Evolutionary conservation across 2,329 filamentous ascomycete genomes (phyloP).

Genomic region (Chaetothyriales sp.): DNA sequence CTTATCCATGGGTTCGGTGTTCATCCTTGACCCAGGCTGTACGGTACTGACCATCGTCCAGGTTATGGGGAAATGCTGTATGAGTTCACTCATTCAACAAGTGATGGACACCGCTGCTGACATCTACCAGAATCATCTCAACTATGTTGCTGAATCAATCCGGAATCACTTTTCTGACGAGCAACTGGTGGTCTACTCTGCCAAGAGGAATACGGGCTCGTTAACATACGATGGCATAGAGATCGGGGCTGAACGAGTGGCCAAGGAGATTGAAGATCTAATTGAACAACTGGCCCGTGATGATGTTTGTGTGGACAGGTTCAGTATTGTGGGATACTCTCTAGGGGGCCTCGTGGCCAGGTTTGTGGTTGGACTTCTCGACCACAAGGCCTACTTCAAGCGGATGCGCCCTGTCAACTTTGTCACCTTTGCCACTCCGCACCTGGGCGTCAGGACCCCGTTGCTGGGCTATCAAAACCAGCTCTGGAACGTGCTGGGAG

Average conservation of each 20-base stretch:
- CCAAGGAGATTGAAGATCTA: slow-evolving; percentile 46
- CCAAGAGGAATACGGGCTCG: slow-evolving; percentile 40
- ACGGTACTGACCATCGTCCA: slow-evolving; percentile 17
- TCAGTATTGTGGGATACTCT: slow-evolving; percentile 82
- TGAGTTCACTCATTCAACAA: background rate
- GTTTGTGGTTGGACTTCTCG: slow-evolving; percentile 71
- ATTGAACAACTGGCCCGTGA: slow-evolving; percentile 38
- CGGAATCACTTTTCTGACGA: slow-evolving; percentile 35
- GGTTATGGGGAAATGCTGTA: slow-evolving; percentile 41
- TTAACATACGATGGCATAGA: slow-evolving; percentile 54
- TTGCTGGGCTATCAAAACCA: slow-evolving; percentile 49
- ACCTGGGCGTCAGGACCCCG: slow-evolving; percentile 60
- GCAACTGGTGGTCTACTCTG: slow-evolving; percentile 39
- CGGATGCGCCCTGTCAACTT: slow-evolving; percentile 79
- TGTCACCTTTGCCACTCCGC: slow-evolving; percentile 76
- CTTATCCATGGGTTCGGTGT: slow-evolving; percentile 43
- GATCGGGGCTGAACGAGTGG: slow-evolving; percentile 50
- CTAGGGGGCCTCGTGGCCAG: slow-evolving; percentile 73
- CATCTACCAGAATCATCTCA: slow-evolving; percentile 29
- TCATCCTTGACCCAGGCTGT: background rate
- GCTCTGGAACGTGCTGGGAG: slow-evolving; percentile 71
- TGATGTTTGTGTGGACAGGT: slow-evolving; percentile 59
- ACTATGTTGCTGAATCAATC: slow-evolving; percentile 38
- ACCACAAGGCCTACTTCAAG: slow-evolving; percentile 67
- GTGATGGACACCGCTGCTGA: slow-evolving; percentile 1